Evolutionary conservation across 352 stramenopile genomes (phyloP), one percentile per base, ranked within the genome.

Genomic region (Phytophthora agathidicida): DNA sequence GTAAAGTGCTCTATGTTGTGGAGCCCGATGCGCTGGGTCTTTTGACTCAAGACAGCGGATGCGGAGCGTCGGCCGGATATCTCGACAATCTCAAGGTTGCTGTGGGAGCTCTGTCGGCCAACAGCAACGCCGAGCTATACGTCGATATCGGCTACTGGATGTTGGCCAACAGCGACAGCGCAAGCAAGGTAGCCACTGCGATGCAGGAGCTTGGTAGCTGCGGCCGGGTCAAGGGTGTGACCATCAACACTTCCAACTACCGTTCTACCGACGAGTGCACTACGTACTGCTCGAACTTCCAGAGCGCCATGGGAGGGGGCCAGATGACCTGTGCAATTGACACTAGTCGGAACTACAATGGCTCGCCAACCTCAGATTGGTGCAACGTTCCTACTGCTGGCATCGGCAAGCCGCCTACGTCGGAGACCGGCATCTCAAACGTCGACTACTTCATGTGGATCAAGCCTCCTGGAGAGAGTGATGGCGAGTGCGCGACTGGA

Each of bases 241-340:
- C 74, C 35, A 71, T 92, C 42, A 90, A 90, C 46, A 90, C 77
- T 32, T 83, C 77, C 23, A 90, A 90, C 63, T 87, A 90, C 65
- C 69, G 77, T 14, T 73, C 64, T 5, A 88, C 48, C 13, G 56
- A 68, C 6, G 67, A 86, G 55, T 65, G 80, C 9, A 35, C 59
- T 1, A 55, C 10, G 7, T 60, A 80, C 30, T 91, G 81, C 61
- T 51, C 20, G n/a, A 82, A 63, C 13, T 88, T 86, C 63, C 68
- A 80, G 58, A 71, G 38, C 3, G 65, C 71, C 2, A 78, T 74
- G 39, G 71, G 71, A 16, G 67, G 42, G 1, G 75, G 16, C 3
- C 63, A 65, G 20, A 71, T 79, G 36, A 62, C 49, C 16, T 91
- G 81, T 50, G 62, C 88, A 42, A 66, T 85, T 14, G 81, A 91